Percentiles rank a stretch among this genome's conserved stretches.
These are phyloP conservation scores for Umbelopsis sp. DNA, from an alignment of 192 early-diverging fungal species.

Conservation along the genomic window DNA sequence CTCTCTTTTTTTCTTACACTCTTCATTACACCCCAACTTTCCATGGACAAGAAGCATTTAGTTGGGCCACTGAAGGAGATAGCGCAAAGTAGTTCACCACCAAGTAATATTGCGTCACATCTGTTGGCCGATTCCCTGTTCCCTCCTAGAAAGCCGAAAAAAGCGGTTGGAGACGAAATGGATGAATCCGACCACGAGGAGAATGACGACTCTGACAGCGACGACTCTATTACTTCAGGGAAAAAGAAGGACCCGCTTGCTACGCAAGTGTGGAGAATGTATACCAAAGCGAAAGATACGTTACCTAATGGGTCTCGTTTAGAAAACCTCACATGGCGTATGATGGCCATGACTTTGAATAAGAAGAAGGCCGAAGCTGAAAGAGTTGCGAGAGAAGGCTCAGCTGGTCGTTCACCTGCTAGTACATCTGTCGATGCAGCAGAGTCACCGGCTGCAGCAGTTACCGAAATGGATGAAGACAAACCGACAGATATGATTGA, in stretches of 20 bases:
- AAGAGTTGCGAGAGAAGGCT: constrained; percentile 8
- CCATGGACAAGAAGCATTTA: constrained; percentile 21
- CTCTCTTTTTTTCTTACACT: background rate
- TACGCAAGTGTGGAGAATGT: constrained; percentile 74
- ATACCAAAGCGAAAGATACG: constrained; percentile 80
- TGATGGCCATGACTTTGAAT: constrained; percentile 72
- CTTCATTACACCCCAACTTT: background rate
- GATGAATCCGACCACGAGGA: constrained; percentile 31
- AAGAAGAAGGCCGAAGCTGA: constrained; percentile 36
- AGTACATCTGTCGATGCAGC: constrained; percentile 1
- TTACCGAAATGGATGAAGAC: constrained; percentile 11
- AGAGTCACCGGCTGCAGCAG: constrained; percentile 5
- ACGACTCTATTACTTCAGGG: constrained; percentile 6
- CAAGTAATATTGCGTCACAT: constrained; percentile 27
- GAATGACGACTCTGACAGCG: constrained; percentile 38
- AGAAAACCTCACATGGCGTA: constrained; percentile 85
- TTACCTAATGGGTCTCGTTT: constrained; percentile 77
- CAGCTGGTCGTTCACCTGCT: constrained; percentile 12
- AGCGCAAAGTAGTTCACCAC: background rate
- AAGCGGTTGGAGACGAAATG: constrained; percentile 18
- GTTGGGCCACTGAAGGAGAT: constrained; percentile 20
- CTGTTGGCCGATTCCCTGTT: constrained; percentile 40
- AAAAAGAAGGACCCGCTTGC: constrained; percentile 55
- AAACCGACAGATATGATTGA: background rate
- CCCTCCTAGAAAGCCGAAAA: constrained; percentile 39